These are phyloP conservation scores for Annona squamosa DNA, from an alignment of 164 flowering plant species.

Conservation along the genomic window DNA sequence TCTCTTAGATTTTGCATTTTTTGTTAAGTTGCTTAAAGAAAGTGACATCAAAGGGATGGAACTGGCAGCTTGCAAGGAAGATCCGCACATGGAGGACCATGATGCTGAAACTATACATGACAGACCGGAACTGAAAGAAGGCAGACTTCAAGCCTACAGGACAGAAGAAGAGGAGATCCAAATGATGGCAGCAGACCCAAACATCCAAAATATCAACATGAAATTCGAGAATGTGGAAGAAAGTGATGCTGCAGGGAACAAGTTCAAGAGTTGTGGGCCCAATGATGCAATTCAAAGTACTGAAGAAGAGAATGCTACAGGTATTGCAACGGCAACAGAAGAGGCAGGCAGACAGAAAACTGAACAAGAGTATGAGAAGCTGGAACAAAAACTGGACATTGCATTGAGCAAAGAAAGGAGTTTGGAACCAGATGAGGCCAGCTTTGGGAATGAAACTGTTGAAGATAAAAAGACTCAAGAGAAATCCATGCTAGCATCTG, in stretches of 20 bases:
- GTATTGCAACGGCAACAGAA: not conserved
- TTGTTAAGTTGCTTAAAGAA: not conserved
- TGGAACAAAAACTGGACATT: not conserved
- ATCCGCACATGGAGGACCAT: not conserved
- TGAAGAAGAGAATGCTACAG: not conserved
- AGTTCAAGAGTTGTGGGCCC: not conserved
- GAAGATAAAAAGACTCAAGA: constrained; percentile 12
- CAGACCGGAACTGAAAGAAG: constrained; percentile 1
- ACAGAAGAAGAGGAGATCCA: constrained; percentile 3
- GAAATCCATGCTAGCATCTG: constrained; percentile 5
- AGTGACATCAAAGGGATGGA: not conserved
- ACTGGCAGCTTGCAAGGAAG: not conserved
- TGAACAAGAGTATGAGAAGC: constrained; percentile 2
- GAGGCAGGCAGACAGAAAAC: constrained; percentile 2
- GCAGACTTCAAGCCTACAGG: constrained; percentile 3
- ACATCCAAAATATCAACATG: not conserved
- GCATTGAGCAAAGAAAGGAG: constrained; percentile 11
- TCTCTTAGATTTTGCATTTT: not conserved
- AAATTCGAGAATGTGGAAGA: not conserved
- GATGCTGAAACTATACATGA: not conserved
- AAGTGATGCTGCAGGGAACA: not conserved
- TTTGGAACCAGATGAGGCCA: constrained; percentile 8
- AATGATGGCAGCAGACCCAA: not conserved
- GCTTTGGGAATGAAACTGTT: constrained; percentile 4
- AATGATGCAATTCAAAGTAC: not conserved